Conservation (phyloP, 2,329 filamentous ascomycete genomes). For the Stemphylium beticola region DNA sequence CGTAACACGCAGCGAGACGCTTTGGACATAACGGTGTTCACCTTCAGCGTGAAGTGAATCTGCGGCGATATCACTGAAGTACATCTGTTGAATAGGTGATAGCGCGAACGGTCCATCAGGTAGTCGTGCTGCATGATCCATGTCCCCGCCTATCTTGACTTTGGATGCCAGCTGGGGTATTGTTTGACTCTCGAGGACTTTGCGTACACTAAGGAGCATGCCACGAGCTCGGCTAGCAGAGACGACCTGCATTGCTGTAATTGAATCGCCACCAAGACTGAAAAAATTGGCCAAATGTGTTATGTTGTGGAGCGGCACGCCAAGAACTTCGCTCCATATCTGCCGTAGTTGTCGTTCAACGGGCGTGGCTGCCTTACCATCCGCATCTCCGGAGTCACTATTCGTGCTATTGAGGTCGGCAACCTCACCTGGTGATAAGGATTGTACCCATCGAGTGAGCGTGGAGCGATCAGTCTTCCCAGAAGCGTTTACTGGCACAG, state of each 20-base stretch:
- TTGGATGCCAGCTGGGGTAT: too few species aligned
- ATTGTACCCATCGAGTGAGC: too few species aligned
- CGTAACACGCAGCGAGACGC: slow-evolving; percentile 4
- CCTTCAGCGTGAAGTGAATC: background rate
- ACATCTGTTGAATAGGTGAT: slow-evolving; percentile 23
- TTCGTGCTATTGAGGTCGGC: too few species aligned
- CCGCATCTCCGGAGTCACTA: too few species aligned
- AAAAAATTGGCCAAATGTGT: background rate
- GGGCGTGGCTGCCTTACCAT: too few species aligned
- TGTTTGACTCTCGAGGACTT: too few species aligned
- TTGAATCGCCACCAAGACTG: background rate
- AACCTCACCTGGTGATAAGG: background rate
- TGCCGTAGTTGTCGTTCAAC: background rate
- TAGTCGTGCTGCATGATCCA: too few species aligned
- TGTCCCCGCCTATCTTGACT: too few species aligned
- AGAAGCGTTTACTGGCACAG: background rate
- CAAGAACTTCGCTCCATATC: background rate
- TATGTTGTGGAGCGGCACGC: background rate
- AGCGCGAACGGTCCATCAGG: slow-evolving; percentile 15
- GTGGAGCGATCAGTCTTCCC: background rate
- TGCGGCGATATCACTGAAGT: slow-evolving; percentile 6
- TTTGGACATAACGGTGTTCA: slow-evolving; percentile 6
- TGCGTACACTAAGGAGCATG: background rate
- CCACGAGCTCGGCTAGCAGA: background rate
- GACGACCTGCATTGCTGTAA: background rate